Base-by-base conservation (phyloP, 2,329 filamentous ascomycete species). In the Macrophomina tecta region DNA sequence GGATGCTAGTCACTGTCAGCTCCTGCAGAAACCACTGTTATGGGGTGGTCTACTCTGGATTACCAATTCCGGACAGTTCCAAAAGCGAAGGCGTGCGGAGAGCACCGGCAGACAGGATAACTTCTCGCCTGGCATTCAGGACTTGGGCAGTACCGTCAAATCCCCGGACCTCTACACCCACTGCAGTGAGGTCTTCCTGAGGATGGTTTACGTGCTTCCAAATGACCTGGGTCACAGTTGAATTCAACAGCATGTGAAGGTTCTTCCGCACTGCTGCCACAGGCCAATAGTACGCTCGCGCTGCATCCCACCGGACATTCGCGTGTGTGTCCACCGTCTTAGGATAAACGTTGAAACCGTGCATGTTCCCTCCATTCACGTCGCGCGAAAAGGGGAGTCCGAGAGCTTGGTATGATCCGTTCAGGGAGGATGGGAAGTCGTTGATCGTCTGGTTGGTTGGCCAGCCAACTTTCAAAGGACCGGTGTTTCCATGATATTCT, bases 251-350 rank as follows among this genome's bases (percentile, higher is more conserved):
- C 1, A 84, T 70, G 2, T 81, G 70, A 0, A 85, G 72, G 67
- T 84, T 85, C 1, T 71, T 48, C 53, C 82, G 73, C 30, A 67
- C 51, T 12, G 74, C 67, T 48, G 71, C 73, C n/a, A 65, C 49
- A 1, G 82, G 81, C 63, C 76, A 82, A 69, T 83, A 84, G 68
- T 82, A 85, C 3, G 82, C 80, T 16, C 81, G 73, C 4, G 81
- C 82, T 46, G 83, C 80, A 73, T 85, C 82, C 58, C 79, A 76
- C 8, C 82, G 78, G 7, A 81, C 73, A 67, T 79, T 73, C 8
- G 73, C 72, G 1, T 72, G 72, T 0, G 72, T 67, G 67, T 84
- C 75, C 11, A 83, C 66, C 0, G 81, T 84, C 69, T 75, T 76
- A 1, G 82, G 80, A 71, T 76, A 82, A 1, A 79, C 68, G 12